Evolutionary conservation across 2,329 filamentous ascomycete species (phyloP).

Genomic region (Ceratocystis huliohia): DNA sequence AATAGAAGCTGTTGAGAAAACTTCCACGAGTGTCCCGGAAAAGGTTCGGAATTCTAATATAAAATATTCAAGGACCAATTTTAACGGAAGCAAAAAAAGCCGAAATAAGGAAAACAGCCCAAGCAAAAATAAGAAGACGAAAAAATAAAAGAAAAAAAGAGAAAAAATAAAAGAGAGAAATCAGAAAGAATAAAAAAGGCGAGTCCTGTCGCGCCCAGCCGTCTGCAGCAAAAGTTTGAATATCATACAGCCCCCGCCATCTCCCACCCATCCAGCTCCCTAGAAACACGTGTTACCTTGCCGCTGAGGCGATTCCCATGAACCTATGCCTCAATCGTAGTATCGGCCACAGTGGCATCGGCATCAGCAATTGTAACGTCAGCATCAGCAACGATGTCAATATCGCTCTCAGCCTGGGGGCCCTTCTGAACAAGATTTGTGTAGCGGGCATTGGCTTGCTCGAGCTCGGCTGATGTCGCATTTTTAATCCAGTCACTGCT

Average conservation of each 20-base stretch:
- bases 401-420: background rate
- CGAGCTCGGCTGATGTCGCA: slow-evolving; percentile 62
- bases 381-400: slow-evolving; percentile 21
- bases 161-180: slow-evolving; percentile 1
- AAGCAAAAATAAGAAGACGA: slow-evolving; percentile 9
- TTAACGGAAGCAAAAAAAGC: background rate
- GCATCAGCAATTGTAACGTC: slow-evolving; percentile 27
- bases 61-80: too few species aligned
- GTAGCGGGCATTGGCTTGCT: slow-evolving; percentile 57
- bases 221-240: slow-evolving; percentile 9
- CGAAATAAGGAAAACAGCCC: slow-evolving; percentile 2
- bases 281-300: background rate
- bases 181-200: slow-evolving; percentile 20
- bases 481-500: slow-evolving; percentile 72
- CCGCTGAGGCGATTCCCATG: background rate
- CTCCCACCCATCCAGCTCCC: background rate
- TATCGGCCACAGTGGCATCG: slow-evolving; percentile 23
- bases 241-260: slow-evolving; percentile 16
- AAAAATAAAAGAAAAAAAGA: slow-evolving; percentile 10
- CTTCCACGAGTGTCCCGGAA: too few species aligned
- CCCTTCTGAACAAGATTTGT: slow-evolving; percentile 42
- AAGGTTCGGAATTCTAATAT: too few species aligned
- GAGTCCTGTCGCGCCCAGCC: slow-evolving; percentile 5
- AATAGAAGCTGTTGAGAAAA: background rate
- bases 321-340: slow-evolving; percentile 17